A percentile compares a stretch with the other conserved stretches of the same genome.
Evolutionary conservation across 2,329 filamentous ascomycete genomes (phyloP).

Genomic region (Fusarium sp.): DNA sequence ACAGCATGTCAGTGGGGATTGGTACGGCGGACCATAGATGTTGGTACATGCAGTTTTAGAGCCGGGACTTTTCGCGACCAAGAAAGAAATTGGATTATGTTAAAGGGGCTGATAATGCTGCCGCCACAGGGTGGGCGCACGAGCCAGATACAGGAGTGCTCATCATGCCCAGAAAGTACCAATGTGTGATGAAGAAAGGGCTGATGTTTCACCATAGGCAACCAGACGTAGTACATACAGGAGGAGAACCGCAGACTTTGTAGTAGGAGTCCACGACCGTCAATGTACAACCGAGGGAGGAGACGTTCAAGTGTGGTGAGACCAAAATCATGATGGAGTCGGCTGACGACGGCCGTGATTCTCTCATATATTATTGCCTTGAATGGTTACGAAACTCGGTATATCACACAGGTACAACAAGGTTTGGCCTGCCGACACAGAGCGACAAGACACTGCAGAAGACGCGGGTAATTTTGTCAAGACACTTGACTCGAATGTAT

Average conservation of each 20-base stretch:
- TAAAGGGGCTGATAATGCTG: constrained; percentile 42
- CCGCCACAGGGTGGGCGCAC: constrained; percentile 34
- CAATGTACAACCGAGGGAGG: constrained; percentile 8
- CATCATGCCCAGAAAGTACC: constrained; percentile 15
- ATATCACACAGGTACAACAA: constrained; percentile 4
- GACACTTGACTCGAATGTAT: background rate
- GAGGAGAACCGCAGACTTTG: background rate
- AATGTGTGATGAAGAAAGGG: constrained; percentile 5
- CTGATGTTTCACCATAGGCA: constrained; percentile 20
- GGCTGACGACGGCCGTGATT: constrained; percentile 4
- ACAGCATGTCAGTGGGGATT: constrained; percentile 9
- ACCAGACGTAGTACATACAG: background rate
- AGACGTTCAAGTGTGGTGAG: constrained; percentile 18
- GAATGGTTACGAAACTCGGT: background rate
- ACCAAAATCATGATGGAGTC: constrained; percentile 23
- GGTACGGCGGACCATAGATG: constrained; percentile 33
- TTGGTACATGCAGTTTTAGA: constrained; percentile 33
- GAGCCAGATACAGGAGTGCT: constrained; percentile 32
- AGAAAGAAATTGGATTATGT: constrained; percentile 40
- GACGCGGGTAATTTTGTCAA: background rate
- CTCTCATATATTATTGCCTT: constrained; percentile 3
- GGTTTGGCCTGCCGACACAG: background rate
- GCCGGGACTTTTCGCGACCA: constrained; percentile 25
- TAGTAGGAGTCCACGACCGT: constrained; percentile 3
- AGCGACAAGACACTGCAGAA: background rate